Evolutionary conservation across 371 early-diverging fungal genomes (phyloP), one percentile per base, ranked within the genome.

Genomic region (Mucor mucedo): DNA sequence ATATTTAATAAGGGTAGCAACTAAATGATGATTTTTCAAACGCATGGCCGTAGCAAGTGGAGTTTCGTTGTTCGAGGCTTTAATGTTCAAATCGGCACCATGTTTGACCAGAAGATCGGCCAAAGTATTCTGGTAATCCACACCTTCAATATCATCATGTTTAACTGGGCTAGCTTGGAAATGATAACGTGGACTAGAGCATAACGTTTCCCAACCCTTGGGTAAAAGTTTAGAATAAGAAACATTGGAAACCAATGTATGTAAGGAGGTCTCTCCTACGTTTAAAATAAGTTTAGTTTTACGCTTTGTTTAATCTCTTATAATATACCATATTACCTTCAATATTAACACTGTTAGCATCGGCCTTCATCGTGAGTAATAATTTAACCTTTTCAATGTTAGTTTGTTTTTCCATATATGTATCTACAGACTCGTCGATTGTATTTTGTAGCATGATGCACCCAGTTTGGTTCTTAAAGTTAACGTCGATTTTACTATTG

Each of bases 391-490:
- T 82, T 16, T 62, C 69, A 30, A 78, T 32, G 16, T 67, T 55
- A 7, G 66, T 61, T 7, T 78, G 67, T 7, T 70, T 70, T 49
- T 88, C 85, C n/a, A 75, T 32, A 14, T 50, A 27, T 6, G 59
- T 63, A 2, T 28, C 39, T 11, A 77, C 55, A 0, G 38, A 3
- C 52, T 73, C 74, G 7, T 30, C 10, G 8, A 82, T 70, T 28
- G 64, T 71, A 10, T 64, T 56, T 60, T 88, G 89, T 13, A 88
- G 68, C 72, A 87, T 73, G 1, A 76, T 79, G 14, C 39, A 49
- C 5, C 87, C 87, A 5, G 79, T 60, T 58, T 80, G 65, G 61
- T 85, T 80, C 47, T 78, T 75, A 50, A 80, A 83, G 58, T 84
- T 80, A 41, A 83, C 79, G 55, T 75, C 71, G 30, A 86, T 67